Evolutionary conservation across 2,329 filamentous ascomycete species (phyloP).

Genomic region (Zalaria sp.): DNA sequence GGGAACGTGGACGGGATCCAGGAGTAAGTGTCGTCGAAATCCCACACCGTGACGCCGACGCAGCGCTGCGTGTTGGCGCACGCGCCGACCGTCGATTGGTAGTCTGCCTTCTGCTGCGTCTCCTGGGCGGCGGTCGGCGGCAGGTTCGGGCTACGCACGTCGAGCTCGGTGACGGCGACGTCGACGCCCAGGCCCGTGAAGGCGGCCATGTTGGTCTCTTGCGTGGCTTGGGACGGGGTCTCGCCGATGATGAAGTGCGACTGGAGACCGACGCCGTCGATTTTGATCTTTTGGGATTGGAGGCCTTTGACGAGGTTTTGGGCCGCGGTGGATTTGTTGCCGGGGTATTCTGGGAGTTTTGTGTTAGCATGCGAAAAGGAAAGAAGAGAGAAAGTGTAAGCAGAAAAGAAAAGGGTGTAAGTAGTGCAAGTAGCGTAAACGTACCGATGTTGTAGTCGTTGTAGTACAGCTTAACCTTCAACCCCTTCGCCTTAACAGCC

Average conservation of each 20-base stretch:
- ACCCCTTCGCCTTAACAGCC: constrained; percentile 39
- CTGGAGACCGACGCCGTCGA: constrained; percentile 51
- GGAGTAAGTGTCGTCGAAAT: constrained; percentile 25
- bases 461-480: constrained; percentile 45
- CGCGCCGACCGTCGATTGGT: constrained; percentile 22
- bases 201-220: constrained; percentile 32
- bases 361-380: constrained; percentile 17
- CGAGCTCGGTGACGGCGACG: constrained; percentile 48
- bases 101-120: constrained; percentile 35
- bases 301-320: constrained; percentile 21
- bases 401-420: constrained; percentile 29
- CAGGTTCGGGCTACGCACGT: constrained; percentile 37
- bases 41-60: constrained; percentile 26
- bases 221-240: constrained; percentile 31
- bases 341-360: constrained; percentile 28
- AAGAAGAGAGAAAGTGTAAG: too few relatives aligned
- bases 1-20: constrained; percentile 26
- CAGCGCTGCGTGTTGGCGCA: constrained; percentile 22
- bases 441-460: constrained; percentile 46
- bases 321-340: constrained; percentile 28
- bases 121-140: constrained; percentile 29
- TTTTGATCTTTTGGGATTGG: constrained; percentile 24
- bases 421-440: constrained; percentile 21
- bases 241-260: constrained; percentile 43
- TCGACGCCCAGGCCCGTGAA: constrained; percentile 40